Evolutionary conservation across 2,329 filamentous ascomycete species (phyloP).

Genomic region (Exutisphaerella laricina): DNA sequence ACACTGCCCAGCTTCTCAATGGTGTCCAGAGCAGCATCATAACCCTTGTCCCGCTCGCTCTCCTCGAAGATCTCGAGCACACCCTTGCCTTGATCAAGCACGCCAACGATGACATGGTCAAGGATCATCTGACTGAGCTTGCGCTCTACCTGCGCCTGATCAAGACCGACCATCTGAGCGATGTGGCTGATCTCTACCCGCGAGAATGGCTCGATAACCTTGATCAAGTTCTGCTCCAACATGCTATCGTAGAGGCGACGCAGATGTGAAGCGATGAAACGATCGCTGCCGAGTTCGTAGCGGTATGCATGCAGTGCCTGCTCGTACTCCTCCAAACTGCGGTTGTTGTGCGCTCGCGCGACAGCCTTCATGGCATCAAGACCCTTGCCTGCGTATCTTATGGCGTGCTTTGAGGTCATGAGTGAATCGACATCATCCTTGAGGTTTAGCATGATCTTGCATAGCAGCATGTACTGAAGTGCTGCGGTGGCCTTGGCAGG

Average conservation of each 20-base stretch:
- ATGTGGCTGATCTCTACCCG: conserved; percentile 95
- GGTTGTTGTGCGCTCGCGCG: conserved; percentile 88
- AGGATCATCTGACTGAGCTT: conserved; percentile 99
- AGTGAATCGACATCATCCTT: conserved; percentile 93
- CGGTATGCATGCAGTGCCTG: conserved; percentile 83
- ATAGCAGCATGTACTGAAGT: conserved; percentile 98
- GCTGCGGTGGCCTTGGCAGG: conserved; percentile 86
- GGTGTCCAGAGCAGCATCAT: conserved; percentile 88
- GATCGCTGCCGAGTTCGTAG: conserved; percentile 87
- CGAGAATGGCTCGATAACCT: conserved; percentile 98
- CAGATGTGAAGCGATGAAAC: conserved; percentile 95
- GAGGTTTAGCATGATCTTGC: conserved; percentile 99
- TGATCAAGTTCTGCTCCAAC: conserved; percentile 98
- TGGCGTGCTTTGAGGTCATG: conserved; percentile 91
- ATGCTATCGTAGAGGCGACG: conserved; percentile 95
- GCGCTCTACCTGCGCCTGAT: conserved; percentile 93
- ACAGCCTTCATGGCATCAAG: conserved; percentile 99
- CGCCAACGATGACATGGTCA: conserved; percentile 97
- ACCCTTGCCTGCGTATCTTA: conserved; percentile 92
- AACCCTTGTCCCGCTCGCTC: conserved; percentile 84
- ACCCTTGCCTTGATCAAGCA: conserved; percentile 93
- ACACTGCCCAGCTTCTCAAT: conserved; percentile 97
- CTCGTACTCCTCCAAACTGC: conserved; percentile 96
- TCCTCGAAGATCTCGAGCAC: conserved; percentile 97
- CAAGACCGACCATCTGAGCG: conserved; percentile 93